Evolutionary conservation across 352 stramenopile genomes (phyloP).

Genomic region (Globisporangium cylindrosporum): DNA sequence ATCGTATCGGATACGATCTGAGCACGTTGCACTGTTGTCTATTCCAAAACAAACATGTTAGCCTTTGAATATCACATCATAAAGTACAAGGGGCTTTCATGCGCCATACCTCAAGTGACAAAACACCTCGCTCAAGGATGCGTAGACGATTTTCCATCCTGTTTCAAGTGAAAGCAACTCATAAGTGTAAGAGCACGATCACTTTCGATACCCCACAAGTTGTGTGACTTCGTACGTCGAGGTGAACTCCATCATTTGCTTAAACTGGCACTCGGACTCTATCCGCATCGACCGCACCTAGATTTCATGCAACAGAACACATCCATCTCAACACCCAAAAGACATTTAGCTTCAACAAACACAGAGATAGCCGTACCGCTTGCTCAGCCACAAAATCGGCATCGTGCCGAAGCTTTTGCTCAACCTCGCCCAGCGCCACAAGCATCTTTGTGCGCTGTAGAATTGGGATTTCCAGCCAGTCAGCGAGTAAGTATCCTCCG

Average conservation of each 20-base stretch:
- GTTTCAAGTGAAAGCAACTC: neutral
- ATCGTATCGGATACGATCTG: neutral
- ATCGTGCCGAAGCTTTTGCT: conserved; percentile 37
- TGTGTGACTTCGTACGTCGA: conserved; percentile 9
- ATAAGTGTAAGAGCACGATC: neutral
- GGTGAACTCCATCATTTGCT: conserved; percentile 22
- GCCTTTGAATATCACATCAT: neutral
- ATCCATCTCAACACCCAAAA: neutral
- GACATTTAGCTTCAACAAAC: neutral
- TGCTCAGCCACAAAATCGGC: conserved; percentile 31
- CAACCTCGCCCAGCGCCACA: conserved; percentile 32
- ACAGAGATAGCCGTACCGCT: conserved; percentile 19
- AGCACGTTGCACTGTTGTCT: conserved; percentile 6
- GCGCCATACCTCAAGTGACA: conserved; percentile 9
- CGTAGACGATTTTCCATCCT: conserved; percentile 22
- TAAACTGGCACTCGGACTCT: conserved; percentile 20
- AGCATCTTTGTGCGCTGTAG: conserved; percentile 32
- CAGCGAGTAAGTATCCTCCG: neutral
- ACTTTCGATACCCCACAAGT: neutral
- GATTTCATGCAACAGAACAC: neutral
- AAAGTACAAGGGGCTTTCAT: neutral
- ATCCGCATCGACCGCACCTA: conserved; percentile 26
- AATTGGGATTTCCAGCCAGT: neutral
- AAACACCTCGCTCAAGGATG: conserved; percentile 15
- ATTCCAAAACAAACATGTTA: neutral